A percentile compares a stretch with the other conserved stretches of the same genome.
phyloP scores from a whole-genome alignment of 2,329 filamentous ascomycete species.

The Fusarium xylarioides region DNA sequence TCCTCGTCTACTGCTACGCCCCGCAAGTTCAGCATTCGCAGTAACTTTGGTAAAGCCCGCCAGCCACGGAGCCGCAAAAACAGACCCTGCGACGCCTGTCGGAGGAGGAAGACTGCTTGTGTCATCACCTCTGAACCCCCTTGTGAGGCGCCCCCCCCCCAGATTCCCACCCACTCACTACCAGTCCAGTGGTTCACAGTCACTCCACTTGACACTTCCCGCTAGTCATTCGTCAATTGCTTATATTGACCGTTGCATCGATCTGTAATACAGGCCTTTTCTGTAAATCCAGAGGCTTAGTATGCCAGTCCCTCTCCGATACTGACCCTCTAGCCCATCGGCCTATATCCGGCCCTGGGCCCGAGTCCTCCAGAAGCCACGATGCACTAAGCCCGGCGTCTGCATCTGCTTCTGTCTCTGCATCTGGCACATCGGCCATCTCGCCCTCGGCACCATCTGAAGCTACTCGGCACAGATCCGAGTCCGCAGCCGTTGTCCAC shows the following conservation, averaged over 20 bases:
- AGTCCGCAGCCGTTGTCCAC: conserved; percentile 39
- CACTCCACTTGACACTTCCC: conserved; percentile 1
- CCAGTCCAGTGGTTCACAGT: neutral
- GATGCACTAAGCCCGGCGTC: conserved; percentile 17
- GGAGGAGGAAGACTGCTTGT: conserved; percentile 57
- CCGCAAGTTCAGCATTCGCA: conserved; percentile 54
- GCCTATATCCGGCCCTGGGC: neutral
- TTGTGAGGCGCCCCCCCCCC: conserved; percentile 47
- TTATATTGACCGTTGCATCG: conserved; percentile 15
- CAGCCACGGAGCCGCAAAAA: conserved; percentile 56
- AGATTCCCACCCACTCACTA: neutral
- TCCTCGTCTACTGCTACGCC: conserved; percentile 17
- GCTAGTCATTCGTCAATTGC: conserved; percentile 2
- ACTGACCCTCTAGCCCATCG: conserved; percentile 13
- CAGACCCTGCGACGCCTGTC: conserved; percentile 57
- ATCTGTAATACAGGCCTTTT: conserved; percentile 43
- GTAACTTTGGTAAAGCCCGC: conserved; percentile 52
- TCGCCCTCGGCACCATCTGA: conserved; percentile 23
- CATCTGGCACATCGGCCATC: conserved; percentile 19
- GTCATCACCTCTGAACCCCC: conserved; percentile 55
- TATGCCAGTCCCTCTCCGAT: conserved; percentile 46
- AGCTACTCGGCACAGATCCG: conserved; percentile 5
- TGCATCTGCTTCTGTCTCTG: conserved; percentile 13
- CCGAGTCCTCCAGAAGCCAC: conserved; percentile 2
- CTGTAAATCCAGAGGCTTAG: conserved; percentile 47